These are phyloP conservation scores for Leishmania lainsoni DNA, from an alignment of 208 protist genomes.

Conservation along the genomic window DNA sequence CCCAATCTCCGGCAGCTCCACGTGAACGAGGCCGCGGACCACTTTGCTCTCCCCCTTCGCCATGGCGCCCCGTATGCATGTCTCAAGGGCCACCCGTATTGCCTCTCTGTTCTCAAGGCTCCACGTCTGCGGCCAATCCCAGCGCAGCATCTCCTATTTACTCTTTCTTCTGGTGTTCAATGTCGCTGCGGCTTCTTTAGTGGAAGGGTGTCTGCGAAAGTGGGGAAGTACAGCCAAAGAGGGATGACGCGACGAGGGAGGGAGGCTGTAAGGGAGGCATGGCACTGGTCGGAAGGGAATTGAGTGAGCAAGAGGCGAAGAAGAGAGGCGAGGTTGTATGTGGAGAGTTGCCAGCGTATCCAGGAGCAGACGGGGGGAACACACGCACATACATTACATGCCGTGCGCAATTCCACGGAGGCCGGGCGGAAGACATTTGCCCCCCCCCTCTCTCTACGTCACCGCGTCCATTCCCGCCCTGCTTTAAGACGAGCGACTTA, in stretches of 20 bases:
- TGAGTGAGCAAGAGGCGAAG: not conserved
- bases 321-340: not conserved
- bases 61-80: constrained; percentile 74
- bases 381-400: not conserved
- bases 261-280: not conserved
- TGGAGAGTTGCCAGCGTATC: not conserved
- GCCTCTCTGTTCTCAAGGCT: constrained; percentile 62
- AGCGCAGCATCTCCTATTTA: constrained; percentile 65
- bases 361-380: not conserved
- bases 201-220: not conserved
- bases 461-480: not conserved
- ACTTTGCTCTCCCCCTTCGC: constrained; percentile 59
- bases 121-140: constrained; percentile 84
- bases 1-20: constrained; percentile 78
- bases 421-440: not conserved
- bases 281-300: not conserved
- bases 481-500: not conserved
- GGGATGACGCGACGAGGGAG: too few species aligned
- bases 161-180: not conserved
- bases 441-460: not conserved
- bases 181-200: not conserved
- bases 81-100: constrained; percentile 73
- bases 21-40: constrained; percentile 74
- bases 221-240: not conserved
- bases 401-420: not conserved